These are phyloP conservation scores for Cucumis cinereus DNA, from an alignment of 306 rosid species.

Conservation along the genomic window DNA sequence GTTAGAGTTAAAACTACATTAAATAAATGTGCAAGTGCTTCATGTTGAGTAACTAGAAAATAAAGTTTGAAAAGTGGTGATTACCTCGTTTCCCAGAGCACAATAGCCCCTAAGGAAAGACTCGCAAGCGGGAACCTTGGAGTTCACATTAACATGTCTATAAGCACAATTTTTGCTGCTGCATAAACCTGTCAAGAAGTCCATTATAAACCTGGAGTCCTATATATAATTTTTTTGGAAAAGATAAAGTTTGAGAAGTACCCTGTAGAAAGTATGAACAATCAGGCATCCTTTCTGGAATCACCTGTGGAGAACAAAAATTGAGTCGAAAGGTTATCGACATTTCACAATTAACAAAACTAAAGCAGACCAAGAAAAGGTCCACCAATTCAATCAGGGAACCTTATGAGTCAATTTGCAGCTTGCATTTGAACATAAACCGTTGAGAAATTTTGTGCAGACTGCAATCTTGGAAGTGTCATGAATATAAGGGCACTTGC, in stretches of 20 bases:
- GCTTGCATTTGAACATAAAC: constrained; percentile 67
- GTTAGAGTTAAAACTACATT: neutral
- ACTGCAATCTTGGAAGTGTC: constrained; percentile 94
- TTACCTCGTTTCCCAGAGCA: constrained; percentile 86
- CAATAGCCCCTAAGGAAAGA: constrained; percentile 93
- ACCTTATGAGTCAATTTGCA: constrained; percentile 99
- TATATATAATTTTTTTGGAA: constrained; percentile 6
- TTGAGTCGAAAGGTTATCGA: constrained; percentile 11
- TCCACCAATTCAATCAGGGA: neutral
- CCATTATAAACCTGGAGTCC: constrained; percentile 31
- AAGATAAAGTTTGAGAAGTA: constrained; percentile 11
- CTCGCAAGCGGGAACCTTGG: constrained; percentile 73
- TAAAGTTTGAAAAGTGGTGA: constrained; percentile 4
- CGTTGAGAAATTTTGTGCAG: constrained; percentile 90
- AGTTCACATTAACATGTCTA: constrained; percentile 91
- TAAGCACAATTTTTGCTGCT: constrained; percentile 70
- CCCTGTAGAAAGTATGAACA: constrained; percentile 93
- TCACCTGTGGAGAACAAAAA: constrained; percentile 53
- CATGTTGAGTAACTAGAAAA: neutral
- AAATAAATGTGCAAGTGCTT: neutral
- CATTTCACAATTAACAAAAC: constrained; percentile 2
- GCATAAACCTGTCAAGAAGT: constrained; percentile 74
- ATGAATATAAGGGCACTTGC: constrained; percentile 87
- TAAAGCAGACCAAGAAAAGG: neutral
- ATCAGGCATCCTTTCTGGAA: constrained; percentile 96